Conservation (phyloP, 1,139 yeast genomes). For the Suhomyces yuchorum region DNA sequence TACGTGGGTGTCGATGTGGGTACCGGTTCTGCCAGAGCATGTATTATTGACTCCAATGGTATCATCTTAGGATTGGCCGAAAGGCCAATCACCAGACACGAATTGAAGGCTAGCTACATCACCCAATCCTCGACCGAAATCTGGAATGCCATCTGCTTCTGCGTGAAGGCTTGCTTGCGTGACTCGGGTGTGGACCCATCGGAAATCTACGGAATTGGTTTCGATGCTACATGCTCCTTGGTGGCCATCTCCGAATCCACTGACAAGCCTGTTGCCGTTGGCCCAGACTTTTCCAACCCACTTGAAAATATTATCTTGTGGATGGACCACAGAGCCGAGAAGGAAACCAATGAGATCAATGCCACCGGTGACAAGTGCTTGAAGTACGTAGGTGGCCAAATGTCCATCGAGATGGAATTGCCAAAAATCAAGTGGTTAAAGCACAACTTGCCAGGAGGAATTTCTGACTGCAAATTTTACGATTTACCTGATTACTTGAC, state of each 20-base stretch:
- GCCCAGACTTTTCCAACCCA: slow-evolving; percentile 78
- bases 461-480: slow-evolving; percentile 76
- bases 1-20: slow-evolving; percentile 97
- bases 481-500: slow-evolving; percentile 91
- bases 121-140: slow-evolving; percentile 92
- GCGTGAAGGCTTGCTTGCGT: slow-evolving; percentile 71
- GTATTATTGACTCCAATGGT: slow-evolving; percentile 82
- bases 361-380: slow-evolving; percentile 75
- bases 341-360: slow-evolving; percentile 81
- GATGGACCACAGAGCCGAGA: slow-evolving; percentile 98
- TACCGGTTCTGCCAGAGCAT: slow-evolving; percentile 95
- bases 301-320: slow-evolving; percentile 86
- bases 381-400: slow-evolving; percentile 93
- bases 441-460: slow-evolving; percentile 71
- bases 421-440: slow-evolving; percentile 98
- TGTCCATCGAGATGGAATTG: slow-evolving; percentile 97
- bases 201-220: slow-evolving; percentile 82
- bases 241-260: slow-evolving; percentile 71
- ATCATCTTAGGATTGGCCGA: slow-evolving; percentile 80
- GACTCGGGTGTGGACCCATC: slow-evolving; percentile 73
- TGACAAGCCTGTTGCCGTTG: slow-evolving; percentile 81
- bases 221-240: slow-evolving; percentile 95
- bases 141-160: slow-evolving; percentile 85
- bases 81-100: slow-evolving; percentile 74
- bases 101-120: slow-evolving; percentile 67